phyloP scores from a whole-genome alignment of 306 rosid genomes.

The Abrus pulchellus region DNA sequence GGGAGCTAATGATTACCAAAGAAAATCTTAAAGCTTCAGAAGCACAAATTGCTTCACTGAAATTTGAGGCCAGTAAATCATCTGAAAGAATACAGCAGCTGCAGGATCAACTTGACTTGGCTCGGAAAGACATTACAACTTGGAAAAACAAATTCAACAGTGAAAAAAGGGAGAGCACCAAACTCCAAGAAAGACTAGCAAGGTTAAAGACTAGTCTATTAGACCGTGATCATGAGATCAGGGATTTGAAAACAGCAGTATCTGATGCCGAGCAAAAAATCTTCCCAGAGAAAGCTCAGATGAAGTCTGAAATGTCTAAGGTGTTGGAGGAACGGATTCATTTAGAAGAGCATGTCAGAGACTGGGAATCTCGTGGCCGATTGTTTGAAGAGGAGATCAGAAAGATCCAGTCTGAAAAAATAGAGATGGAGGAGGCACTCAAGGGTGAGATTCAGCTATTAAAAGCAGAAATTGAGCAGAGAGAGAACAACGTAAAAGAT shows the following conservation, averaged over 20 bases:
- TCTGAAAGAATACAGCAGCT: constrained; percentile 63
- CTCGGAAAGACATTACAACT: constrained; percentile 63
- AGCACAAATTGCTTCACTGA: constrained; percentile 67
- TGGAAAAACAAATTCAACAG: constrained; percentile 78
- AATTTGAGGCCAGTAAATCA: constrained; percentile 61
- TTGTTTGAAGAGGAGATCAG: constrained; percentile 86
- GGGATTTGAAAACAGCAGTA: constrained; percentile 86
- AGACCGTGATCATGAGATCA: constrained; percentile 81
- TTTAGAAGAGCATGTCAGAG: constrained; percentile 67
- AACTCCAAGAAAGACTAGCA: constrained; percentile 77
- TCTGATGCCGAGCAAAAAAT: constrained; percentile 97
- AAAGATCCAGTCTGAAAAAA: constrained; percentile 68
- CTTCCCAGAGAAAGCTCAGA: constrained; percentile 89
- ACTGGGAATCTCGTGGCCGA: constrained; percentile 77
- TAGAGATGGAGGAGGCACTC: constrained; percentile 63
- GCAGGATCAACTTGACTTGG: constrained; percentile 73
- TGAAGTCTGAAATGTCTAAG: constrained; percentile 79
- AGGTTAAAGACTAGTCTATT: constrained; percentile 76
- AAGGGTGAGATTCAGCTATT: constrained; percentile 57
- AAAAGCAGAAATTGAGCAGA: constrained; percentile 59
- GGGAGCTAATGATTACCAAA: constrained; percentile 69
- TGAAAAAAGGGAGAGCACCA: constrained; percentile 80
- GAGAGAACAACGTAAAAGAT: constrained; percentile 54
- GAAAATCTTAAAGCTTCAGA: constrained; percentile 68
- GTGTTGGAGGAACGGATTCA: constrained; percentile 58